Evolutionary conservation across 1,139 yeast genomes (phyloP), one percentile per base, ranked within the genome.

Genomic region (Taphrina communis): DNA sequence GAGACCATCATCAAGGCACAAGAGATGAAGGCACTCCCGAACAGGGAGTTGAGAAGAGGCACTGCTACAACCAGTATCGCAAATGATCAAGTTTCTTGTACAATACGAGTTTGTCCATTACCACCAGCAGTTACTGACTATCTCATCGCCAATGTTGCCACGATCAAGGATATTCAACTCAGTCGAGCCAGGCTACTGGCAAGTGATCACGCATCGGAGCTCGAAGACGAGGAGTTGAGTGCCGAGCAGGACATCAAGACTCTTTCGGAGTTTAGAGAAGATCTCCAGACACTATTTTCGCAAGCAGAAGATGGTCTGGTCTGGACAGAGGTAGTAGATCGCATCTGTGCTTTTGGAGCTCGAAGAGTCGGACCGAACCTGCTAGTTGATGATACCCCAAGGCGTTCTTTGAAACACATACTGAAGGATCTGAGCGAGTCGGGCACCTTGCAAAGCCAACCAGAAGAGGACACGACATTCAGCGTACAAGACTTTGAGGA

Each of bases 361-460:
- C 88, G 86, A 70, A 81, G 89, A 75, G 77, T 82, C 19, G 97
- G 97, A 0, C 86, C 96, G 8, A 93, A 93, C 74, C 78, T 93
- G 17, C 79, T 94, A 35, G 79, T 89, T 36, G 93, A 92, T 72
- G 78, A 84, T 1, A 80, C 82, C 0, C 75, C 76, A 8, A 72
- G 75, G 1, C 78, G 81, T 31, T 80, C 86, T 67, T 79, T 77
- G 55, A 76, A 77, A 53, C 72, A 70, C 50, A 19, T 76, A n/a
- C 75, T 76, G 51, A 71, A 31, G 7, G 65, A 57, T 41, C 44
- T 65, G 38, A 48, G 63, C 51, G 57, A 50, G 12, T 38, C 52
- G n/a, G 59, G 46, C 12, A 39, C 56, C 1, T 56, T 52, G 63
- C 77, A 1, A 77, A 78, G 53, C 72, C 65, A 36, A 72, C 73